Base-by-base conservation (phyloP, 2,329 filamentous ascomycete species). In the Apiospora sp. region DNA sequence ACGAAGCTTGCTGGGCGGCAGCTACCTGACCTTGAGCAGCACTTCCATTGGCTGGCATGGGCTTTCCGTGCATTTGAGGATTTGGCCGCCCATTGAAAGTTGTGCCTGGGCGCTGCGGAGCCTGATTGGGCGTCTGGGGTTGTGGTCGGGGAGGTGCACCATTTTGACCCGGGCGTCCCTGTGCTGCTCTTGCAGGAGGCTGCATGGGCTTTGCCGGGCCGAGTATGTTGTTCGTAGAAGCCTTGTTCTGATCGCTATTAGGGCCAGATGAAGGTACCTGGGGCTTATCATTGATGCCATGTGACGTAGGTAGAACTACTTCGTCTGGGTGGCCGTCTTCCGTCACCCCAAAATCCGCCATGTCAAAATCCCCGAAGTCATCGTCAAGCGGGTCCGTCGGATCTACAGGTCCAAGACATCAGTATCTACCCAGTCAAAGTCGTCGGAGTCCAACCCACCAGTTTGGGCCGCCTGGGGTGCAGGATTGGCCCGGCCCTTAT, bases 241-340 rank as follows among this genome's bases (percentile, higher is more conserved):
- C 74, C 72, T 79, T 78, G 77, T 76, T 75, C 75, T 72, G 70
- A 75, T 78, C 75, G 73, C 67, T 77, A 73, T 72, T 69, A 73
- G 73, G 76, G 48, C 74, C 72, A 72, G 75, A 30, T 13, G 76
- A 69, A 61, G 75, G 49, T 67, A 68, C 72, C 71, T 79, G 75
- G 70, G 78, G 73, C 76, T 77, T 79, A 68, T 81, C 77, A 72
- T 77, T 76, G 54, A 70, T 70, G 37, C 49, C 73, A 61, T 80
- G 75, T 51, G 79, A 79, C n/a, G 80, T 80, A 10, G 87, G 83
- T 16, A 95, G 82, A 43, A 88, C 83, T n/a, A 96, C 87, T 79
- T 96, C 94, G 80, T 96, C 93, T 4, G 93, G 93, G 78, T 95
- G 92, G 27, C 88, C 92, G 41, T 92, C 89, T 74, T 93, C 88